phyloP scores from a whole-genome alignment of 176 grass and related monocot species.

The Oryza glaberrima region DNA sequence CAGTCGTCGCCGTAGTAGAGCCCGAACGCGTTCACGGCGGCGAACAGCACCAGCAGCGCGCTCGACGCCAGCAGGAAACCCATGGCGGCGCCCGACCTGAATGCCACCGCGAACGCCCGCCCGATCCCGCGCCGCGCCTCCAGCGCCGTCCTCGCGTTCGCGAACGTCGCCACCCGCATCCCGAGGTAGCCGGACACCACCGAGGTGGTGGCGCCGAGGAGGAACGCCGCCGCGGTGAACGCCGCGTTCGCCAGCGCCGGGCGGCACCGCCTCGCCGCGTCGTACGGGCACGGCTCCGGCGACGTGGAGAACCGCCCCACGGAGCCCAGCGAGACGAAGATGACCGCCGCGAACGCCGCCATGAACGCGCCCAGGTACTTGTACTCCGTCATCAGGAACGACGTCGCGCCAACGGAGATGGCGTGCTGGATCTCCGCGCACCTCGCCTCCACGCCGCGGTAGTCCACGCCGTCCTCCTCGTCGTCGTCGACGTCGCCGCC shows the following conservation, averaged over 20 bases:
- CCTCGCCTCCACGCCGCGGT: conserved; percentile 36
- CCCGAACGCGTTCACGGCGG: conserved; percentile 61
- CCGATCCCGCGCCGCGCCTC: conserved; percentile 61
- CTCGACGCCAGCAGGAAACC: conserved; percentile 71
- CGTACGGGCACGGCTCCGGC: conserved; percentile 40
- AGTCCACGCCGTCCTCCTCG: conserved; percentile 38
- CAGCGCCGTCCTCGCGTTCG: conserved; percentile 66
- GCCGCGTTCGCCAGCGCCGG: conserved; percentile 64
- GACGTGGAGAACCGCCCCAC: conserved; percentile 48
- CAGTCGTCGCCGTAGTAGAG: conserved; percentile 76
- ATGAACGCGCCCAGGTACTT: conserved; percentile 65
- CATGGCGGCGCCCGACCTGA: conserved; percentile 70
- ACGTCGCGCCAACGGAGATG: conserved; percentile 67
- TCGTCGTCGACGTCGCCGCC: background rate
- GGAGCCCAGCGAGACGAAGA: conserved; percentile 72
- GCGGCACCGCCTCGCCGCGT: conserved; percentile 36
- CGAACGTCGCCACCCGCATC: conserved; percentile 70
- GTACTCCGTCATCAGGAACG: conserved; percentile 70
- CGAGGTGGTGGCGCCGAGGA: conserved; percentile 66
- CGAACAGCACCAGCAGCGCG: conserved; percentile 69
- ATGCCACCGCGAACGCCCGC: conserved; percentile 55
- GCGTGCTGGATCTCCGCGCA: conserved; percentile 77
- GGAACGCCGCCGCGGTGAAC: conserved; percentile 61
- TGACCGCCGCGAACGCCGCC: conserved; percentile 45
- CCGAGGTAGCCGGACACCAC: conserved; percentile 67